Evolutionary conservation across 169 alveolate genomes (phyloP), one percentile per base, ranked within the genome.

Genomic region (Plasmodium gallinaceum): DNA sequence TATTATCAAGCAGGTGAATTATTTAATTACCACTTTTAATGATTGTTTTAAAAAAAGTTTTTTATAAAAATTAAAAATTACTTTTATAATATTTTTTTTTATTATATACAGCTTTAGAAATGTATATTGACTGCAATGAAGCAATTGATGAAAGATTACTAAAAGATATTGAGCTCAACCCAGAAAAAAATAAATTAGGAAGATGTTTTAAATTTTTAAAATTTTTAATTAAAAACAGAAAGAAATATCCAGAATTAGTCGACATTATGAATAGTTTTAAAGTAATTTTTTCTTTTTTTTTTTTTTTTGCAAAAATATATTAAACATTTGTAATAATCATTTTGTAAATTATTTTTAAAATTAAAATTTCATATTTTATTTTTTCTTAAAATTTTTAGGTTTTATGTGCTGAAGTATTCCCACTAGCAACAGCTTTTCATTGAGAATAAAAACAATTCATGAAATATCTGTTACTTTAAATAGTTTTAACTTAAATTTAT

Each of bases 341-440:
- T 71, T 20, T 42, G 24, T 52, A 18, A 16, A 22, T 9, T 24
- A 43, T 4, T 43, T 26, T 32, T 32, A 32, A 32, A 32, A 32
- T 32, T 32, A 32, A 32, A 32, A 32, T 32, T 32, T 32, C 39
- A n/a, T 46, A 16, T 18, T 54, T 43, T 43, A 7, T 37, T 22
- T 39, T 62, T 62, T 52, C 26, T n/a, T 75, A 8, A 14, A 39
- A 9, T 32, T 60, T 66, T 71, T 61, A 83, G 91, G 43, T 20
- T 22, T 8, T 46, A 45, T 83, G 91, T 32, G 66, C 22, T 6
- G 42, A 83, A 60, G 62, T 37, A 12, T 83, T 52, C 66, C 85
- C 91, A 2, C 37, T 83, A 9, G 91, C 91, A 46, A 83, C 74
- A 48, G 91, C 91, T 12, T 83, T 83, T 64, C 85, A 83, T 20